Base-by-base conservation (phyloP, 176 grass and related monocot species). In the Paspalum vaginatum region DNA sequence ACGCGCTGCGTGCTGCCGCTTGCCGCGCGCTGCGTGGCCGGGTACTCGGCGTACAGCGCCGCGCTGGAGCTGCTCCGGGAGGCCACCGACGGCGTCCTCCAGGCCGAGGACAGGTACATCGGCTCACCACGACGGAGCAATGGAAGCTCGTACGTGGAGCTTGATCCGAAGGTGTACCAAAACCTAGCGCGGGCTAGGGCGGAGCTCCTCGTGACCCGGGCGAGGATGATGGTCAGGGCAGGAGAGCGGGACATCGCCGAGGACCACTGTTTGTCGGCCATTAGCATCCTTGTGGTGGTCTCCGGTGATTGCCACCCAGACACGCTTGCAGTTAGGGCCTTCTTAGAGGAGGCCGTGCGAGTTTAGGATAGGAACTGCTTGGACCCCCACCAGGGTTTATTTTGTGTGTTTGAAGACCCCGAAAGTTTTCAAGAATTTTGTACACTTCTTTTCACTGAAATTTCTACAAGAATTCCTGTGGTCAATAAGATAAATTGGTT, bases 211-310 rank as follows among this genome's bases (percentile, higher is more conserved):
- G 62, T 51, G 85, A 61, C 32, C 37, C 85, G 93, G 13, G 85
- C 93, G 3, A 86, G 73, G 52, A 65, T 96, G 8, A 92, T 96
- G 93, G 25, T 79, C 11, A 66, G 78, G 69, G 76, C 76, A 0
- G 89, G 90, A 4, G 71, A 86, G 66, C 65, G 63, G 26, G 70
- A 18, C 18, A 51, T 92, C 37, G 90, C 79, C 1, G 75, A 86
- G 61, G 72, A 92, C 12, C 79, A 92, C 25, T 88, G 73, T 60
- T 40, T 50, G 40, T 78, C 42, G 64, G 85, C 87, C 68, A 66
- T 96, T 25, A 39, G 7, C n/a, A 92, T 96, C 27, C 79, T 90
- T 3, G 83, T 86, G 78, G 90, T 90, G 11, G 89, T 92, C 67
- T 66, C 48, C 56, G 93, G 90, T 1, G 26, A 46, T 18, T 83